Evolutionary conservation across 2,329 filamentous ascomycete genomes (phyloP).

Genomic region (Gremmenia infestans): DNA sequence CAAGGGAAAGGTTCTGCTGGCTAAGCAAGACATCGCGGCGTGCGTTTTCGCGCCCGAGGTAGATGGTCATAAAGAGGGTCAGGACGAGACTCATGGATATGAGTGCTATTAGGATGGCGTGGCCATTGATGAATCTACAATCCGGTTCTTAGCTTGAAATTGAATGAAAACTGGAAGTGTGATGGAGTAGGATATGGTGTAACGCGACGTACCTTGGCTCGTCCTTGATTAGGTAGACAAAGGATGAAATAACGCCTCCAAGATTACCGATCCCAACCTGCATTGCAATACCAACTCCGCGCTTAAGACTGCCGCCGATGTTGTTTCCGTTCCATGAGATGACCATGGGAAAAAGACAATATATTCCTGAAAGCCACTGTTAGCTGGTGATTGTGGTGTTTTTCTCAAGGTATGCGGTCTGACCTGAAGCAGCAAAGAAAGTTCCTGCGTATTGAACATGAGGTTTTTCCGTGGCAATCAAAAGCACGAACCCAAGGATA

Average conservation of each 20-base stretch:
- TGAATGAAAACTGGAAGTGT: too few species aligned
- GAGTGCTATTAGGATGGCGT: slow-evolving; percentile 40
- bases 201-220: slow-evolving; percentile 19
- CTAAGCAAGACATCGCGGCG: slow-evolving; percentile 40
- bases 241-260: slow-evolving; percentile 59
- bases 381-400: background rate
- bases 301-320: slow-evolving; percentile 84
- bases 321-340: slow-evolving; percentile 87
- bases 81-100: slow-evolving; percentile 44
- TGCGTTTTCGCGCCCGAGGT: slow-evolving; percentile 51
- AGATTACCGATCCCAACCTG: slow-evolving; percentile 90
- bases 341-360: slow-evolving; percentile 77
- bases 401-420: slow-evolving; percentile 21
- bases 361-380: slow-evolving; percentile 63
- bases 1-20: slow-evolving; percentile 40
- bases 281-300: slow-evolving; percentile 78
- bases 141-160: too few species aligned
- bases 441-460: slow-evolving; percentile 74
- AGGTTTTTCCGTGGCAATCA: slow-evolving; percentile 58
- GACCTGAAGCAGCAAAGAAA: slow-evolving; percentile 68
- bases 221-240: slow-evolving; percentile 43
- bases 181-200: background rate
- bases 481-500: slow-evolving; percentile 72
- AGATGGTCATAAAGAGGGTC: slow-evolving; percentile 51
- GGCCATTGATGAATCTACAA: slow-evolving; percentile 39